Percentiles rank a stretch among this genome's conserved stretches.
phyloP scores from a whole-genome alignment of 2,329 filamentous ascomycete species.

The Pezicula radicicola region DNA sequence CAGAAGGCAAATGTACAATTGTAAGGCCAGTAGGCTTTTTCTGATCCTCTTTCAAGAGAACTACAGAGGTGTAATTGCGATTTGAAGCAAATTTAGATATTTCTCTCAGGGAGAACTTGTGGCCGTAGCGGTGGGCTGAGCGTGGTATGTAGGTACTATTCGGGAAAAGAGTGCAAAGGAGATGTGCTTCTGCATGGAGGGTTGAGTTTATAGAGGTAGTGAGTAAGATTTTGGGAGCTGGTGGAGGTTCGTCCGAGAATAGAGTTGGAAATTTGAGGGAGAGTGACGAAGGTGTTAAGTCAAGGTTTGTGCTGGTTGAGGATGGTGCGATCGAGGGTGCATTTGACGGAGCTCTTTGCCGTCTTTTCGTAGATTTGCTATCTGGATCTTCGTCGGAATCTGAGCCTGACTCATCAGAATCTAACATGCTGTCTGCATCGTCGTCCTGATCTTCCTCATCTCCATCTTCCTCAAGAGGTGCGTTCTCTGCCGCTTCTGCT shows the following conservation, averaged over 20 bases:
- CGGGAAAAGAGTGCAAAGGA: slow-evolving; percentile 80
- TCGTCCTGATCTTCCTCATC: slow-evolving; percentile 50
- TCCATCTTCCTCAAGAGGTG: slow-evolving; percentile 34
- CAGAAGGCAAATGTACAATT: slow-evolving; percentile 77
- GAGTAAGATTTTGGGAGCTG: slow-evolving; percentile 79
- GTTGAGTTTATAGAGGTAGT: slow-evolving; percentile 89
- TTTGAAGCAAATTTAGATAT: slow-evolving; percentile 84
- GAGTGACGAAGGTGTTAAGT: slow-evolving; percentile 58
- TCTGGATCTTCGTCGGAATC: slow-evolving; percentile 43
- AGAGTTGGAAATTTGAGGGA: slow-evolving; percentile 60
- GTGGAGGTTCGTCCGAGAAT: slow-evolving; percentile 56
- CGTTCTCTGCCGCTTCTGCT: slow-evolving; percentile 43
- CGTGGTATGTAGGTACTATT: slow-evolving; percentile 79
- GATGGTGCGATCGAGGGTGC: slow-evolving; percentile 50
- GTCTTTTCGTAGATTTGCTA: slow-evolving; percentile 31
- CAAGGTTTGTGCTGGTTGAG: slow-evolving; percentile 61
- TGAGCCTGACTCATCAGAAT: slow-evolving; percentile 44
- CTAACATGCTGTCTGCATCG: slow-evolving; percentile 78
- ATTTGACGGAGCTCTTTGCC: slow-evolving; percentile 34
- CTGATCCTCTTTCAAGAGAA: slow-evolving; percentile 84
- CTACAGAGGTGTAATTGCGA: slow-evolving; percentile 76
- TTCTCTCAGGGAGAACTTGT: slow-evolving; percentile 91
- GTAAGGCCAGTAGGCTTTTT: slow-evolving; percentile 83
- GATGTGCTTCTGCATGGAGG: slow-evolving; percentile 76
- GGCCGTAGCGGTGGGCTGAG: slow-evolving; percentile 75